Conservation (phyloP, 2,329 filamentous ascomycete species). For the Chrysosphaeria jannelii region DNA sequence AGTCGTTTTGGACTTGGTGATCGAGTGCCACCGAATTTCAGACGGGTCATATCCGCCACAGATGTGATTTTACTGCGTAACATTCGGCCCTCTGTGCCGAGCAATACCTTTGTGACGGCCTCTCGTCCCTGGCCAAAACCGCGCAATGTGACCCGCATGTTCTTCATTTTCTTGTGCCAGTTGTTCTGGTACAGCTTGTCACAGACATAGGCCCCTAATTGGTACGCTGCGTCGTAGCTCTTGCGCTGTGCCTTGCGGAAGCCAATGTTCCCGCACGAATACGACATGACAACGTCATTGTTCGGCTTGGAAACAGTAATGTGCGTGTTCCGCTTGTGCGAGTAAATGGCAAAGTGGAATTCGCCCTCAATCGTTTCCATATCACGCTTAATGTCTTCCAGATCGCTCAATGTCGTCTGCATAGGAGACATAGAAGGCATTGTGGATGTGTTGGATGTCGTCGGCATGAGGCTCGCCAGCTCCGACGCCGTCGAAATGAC, state of each 20-base stretch:
- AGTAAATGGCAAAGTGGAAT: constrained; percentile 66
- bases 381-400: constrained; percentile 5
- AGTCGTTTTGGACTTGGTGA: constrained; percentile 41
- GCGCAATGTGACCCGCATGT: constrained; percentile 51
- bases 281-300: constrained; percentile 45
- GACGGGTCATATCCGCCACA: constrained; percentile 58
- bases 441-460: too few relatives aligned
- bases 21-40: constrained; percentile 90
- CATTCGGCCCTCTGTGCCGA: constrained; percentile 57
- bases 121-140: constrained; percentile 74
- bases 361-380: constrained; percentile 14
- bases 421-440: too few relatives aligned
- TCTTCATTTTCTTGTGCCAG: constrained; percentile 42
- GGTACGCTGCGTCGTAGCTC: constrained; percentile 75
- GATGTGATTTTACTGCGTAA: constrained; percentile 45
- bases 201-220: constrained; percentile 59
- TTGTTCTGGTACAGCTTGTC: constrained; percentile 60
- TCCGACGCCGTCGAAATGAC: background rate
- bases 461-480: background rate
- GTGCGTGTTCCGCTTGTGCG: constrained; percentile 84
- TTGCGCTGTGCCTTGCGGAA: constrained; percentile 58
- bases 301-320: constrained; percentile 68
- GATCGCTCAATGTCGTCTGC: constrained; percentile 2
- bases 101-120: constrained; percentile 62
- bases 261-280: constrained; percentile 70